phyloP scores from a whole-genome alignment of 768 basidiomycete genomes.

The Mycena latifolia region DNA sequence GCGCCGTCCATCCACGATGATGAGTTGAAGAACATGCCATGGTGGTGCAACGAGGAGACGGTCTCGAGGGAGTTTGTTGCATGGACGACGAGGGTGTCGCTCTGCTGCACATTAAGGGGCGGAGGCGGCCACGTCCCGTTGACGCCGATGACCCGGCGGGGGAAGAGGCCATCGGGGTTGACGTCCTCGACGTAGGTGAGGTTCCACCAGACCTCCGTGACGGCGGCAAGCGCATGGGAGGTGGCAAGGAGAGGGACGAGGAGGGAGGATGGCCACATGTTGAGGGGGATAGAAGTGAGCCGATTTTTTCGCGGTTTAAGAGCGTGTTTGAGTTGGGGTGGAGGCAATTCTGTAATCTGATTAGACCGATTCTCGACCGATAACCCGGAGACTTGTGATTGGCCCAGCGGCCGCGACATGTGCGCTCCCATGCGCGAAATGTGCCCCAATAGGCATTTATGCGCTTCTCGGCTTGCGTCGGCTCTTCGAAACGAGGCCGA shows the following conservation, averaged over 20 bases:
- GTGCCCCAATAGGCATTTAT: background rate
- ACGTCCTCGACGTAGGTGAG: conserved; percentile 84
- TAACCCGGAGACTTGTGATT: background rate
- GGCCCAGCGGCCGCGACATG: background rate
- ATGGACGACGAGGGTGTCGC: conserved; percentile 84
- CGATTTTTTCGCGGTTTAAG: conserved; percentile 18
- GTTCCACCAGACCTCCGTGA: conserved; percentile 90
- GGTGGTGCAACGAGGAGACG: conserved; percentile 86
- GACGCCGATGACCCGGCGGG: conserved; percentile 86
- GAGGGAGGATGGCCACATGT: conserved; percentile 40
- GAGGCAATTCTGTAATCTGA: background rate
- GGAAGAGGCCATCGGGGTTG: conserved; percentile 86
- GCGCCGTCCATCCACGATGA: conserved; percentile 94
- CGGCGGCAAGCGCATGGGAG: conserved; percentile 65
- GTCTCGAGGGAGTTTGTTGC: conserved; percentile 77
- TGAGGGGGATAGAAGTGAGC: conserved; percentile 15
- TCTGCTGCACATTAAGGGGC: conserved; percentile 76
- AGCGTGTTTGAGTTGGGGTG: background rate
- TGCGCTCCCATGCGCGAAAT: background rate
- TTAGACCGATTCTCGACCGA: background rate
- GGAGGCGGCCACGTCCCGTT: conserved; percentile 98
- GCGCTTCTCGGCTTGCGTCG: too few species aligned
- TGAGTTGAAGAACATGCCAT: conserved; percentile 95
- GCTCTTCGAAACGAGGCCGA: too few species aligned
- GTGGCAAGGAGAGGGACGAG: conserved; percentile 49